Evolutionary conservation across 345 rosid genomes (phyloP).

Genomic region (Lepidium sativum): DNA sequence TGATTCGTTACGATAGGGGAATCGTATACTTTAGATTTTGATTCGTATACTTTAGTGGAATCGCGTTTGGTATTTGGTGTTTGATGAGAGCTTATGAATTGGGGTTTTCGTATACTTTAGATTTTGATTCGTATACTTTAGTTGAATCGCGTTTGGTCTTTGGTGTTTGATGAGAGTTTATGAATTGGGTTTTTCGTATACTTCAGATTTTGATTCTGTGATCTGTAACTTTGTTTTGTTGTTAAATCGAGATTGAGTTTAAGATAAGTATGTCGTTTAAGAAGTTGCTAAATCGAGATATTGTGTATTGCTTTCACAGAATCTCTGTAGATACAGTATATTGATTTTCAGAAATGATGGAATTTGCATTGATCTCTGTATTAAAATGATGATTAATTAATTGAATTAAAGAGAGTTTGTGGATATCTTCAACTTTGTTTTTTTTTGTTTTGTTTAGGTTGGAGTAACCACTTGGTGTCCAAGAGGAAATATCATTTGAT

Average conservation of each 20-base stretch:
- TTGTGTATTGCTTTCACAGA: not conserved
- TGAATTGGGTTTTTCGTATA: not conserved
- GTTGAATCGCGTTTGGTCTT: not conserved
- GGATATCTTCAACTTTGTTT: not conserved
- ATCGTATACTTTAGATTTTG: not conserved
- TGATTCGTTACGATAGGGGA: no score
- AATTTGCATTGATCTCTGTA: not conserved
- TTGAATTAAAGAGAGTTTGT: no score
- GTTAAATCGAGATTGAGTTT: no score
- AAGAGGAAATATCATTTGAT: slow-evolving; percentile 66
- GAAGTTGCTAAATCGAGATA: not conserved
- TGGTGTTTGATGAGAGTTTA: not conserved
- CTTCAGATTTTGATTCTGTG: not conserved
- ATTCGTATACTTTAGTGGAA: not conserved
- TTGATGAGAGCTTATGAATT: not conserved
- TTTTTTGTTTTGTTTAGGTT: slow-evolving; percentile 38
- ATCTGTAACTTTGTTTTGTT: no score
- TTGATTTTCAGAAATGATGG: no score
- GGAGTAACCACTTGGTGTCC: slow-evolving; percentile 67
- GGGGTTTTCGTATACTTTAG: not conserved
- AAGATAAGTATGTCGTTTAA: not conserved
- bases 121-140: not conserved
- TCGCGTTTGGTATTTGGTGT: not conserved
- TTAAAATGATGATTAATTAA: no score
- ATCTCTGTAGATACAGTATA: no score